Evolutionary conservation across 164 flowering plant genomes (phyloP).

Genomic region (grape (Vitis vinifera)): ASM3070453v1 NC_081806.1:2394501-2395000

Average conservation of each 20-base stretch:
- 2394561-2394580: neutral
- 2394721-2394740: slow-evolving; percentile 50
- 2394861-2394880: too few species aligned
- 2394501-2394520: slow-evolving; percentile 79
- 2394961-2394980: too few species aligned
- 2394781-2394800: too few species aligned
- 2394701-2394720: slow-evolving; percentile 80
- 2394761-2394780: too few species aligned
- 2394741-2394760: neutral
- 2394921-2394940: too few species aligned
- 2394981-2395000: too few species aligned
- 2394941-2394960: too few species aligned
- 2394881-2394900: too few species aligned
- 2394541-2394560: neutral
- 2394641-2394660: slow-evolving; percentile 77
- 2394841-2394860: too few species aligned
- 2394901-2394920: too few species aligned
- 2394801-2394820: too few species aligned
- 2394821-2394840: too few species aligned
- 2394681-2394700: slow-evolving; percentile 72
- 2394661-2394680: slow-evolving; percentile 73
- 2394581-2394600: neutral
- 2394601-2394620: slow-evolving; percentile 37
- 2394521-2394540: slow-evolving; percentile 58
- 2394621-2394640: slow-evolving; percentile 75